phyloP scores from a whole-genome alignment of 352 stramenopile genomes.

The Globisporangium takayamanum region DNA sequence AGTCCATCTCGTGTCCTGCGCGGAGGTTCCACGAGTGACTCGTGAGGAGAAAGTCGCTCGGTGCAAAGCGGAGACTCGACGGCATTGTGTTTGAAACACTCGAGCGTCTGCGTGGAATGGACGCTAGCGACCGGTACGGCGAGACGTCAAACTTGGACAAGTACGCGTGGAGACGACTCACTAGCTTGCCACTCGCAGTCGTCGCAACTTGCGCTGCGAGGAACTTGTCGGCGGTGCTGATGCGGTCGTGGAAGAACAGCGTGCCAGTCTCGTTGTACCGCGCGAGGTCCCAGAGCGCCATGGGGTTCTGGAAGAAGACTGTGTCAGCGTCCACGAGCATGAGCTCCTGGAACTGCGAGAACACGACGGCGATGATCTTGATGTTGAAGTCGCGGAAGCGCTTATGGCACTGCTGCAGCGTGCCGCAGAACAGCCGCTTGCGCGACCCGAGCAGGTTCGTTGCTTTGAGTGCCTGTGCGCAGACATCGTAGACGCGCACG shows the following conservation, averaged over 20 bases:
- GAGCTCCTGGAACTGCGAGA: slow-evolving; percentile 61
- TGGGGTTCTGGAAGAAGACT: slow-evolving; percentile 55
- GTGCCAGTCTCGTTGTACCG: slow-evolving; percentile 51
- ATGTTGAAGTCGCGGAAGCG: slow-evolving; percentile 54
- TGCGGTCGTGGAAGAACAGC: slow-evolving; percentile 49
- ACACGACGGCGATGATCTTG: slow-evolving; percentile 55
- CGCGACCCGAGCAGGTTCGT: slow-evolving; percentile 20
- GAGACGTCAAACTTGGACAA: slow-evolving; percentile 47
- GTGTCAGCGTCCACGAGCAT: slow-evolving; percentile 76
- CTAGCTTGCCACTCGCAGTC: slow-evolving; percentile 11
- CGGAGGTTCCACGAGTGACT: slow-evolving; percentile 66
- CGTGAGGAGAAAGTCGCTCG: slow-evolving; percentile 44
- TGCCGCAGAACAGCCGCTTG: slow-evolving; percentile 42
- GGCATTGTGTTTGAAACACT: slow-evolving; percentile 16
- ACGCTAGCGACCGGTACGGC: slow-evolving; percentile 29
- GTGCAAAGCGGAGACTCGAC: slow-evolving; percentile 27
- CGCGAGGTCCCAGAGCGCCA: slow-evolving; percentile 40
- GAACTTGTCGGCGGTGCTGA: slow-evolving; percentile 34
- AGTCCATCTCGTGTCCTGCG: slow-evolving; percentile 65
- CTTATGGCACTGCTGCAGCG: slow-evolving; percentile 32
- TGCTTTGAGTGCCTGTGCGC: slow-evolving; percentile 27
- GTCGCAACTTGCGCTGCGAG: slow-evolving; percentile 25
- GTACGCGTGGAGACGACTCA: slow-evolving; percentile 39
- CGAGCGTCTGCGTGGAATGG: slow-evolving; percentile 18
- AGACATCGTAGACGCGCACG: slow-evolving; percentile 65